Evolutionary conservation across 371 early-diverging fungal genomes (phyloP).

Genomic region (Furculomyces boomerangus): DNA sequence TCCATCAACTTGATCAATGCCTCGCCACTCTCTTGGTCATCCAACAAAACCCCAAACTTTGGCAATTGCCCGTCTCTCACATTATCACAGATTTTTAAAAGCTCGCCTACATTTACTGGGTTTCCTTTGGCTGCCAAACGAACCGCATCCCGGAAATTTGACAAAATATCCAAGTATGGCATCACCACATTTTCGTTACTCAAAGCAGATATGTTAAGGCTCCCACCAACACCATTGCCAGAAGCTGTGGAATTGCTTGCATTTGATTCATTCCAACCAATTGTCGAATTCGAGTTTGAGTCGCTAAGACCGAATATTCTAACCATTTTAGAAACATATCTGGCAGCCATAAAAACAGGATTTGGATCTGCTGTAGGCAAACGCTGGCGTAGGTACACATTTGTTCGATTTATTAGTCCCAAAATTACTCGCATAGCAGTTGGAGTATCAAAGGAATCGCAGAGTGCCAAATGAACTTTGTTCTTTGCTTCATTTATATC

Average conservation of each 20-base stretch:
- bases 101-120: conserved; percentile 14
- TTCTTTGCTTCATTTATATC: conserved; percentile 36
- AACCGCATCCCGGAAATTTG: conserved; percentile 76
- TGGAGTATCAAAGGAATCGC: conserved; percentile 91
- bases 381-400: conserved; percentile 48
- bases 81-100: conserved; percentile 62
- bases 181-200: conserved; percentile 43
- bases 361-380: conserved; percentile 30
- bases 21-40: conserved; percentile 83
- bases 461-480: conserved; percentile 68
- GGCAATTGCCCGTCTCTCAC: conserved; percentile 74
- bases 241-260: conserved; percentile 4
- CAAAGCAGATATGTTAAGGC: not conserved
- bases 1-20: conserved; percentile 82
- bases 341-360: conserved; percentile 55
- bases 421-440: conserved; percentile 60
- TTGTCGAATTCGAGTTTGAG: conserved; percentile 31
- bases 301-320: conserved; percentile 24
- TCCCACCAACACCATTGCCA: no score
- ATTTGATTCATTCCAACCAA: conserved; percentile 15
- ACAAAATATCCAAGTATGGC: conserved; percentile 62
- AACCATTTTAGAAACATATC: conserved; percentile 59
- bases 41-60: conserved; percentile 71
- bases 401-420: conserved; percentile 59
- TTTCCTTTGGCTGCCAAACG: conserved; percentile 28